phyloP scores from a whole-genome alignment of 345 rosid species.

The Carallia pectinifolia region DNA sequence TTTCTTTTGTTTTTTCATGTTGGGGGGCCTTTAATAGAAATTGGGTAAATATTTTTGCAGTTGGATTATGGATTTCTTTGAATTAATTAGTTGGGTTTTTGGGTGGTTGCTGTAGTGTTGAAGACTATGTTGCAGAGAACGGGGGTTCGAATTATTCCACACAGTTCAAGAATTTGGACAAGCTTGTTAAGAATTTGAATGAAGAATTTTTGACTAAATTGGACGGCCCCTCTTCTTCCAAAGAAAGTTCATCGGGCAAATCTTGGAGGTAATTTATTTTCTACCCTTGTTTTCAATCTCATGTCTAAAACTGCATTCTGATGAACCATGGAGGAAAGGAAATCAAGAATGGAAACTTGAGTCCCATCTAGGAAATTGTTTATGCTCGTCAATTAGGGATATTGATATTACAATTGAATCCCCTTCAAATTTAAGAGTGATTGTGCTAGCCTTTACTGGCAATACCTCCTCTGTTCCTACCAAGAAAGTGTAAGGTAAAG shows the following conservation, averaged over 20 bases:
- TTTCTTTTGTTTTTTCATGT: not conserved
- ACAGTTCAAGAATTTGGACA: slow-evolving; percentile 59
- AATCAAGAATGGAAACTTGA: no score
- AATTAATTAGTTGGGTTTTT: not conserved
- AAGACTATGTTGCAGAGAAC: slow-evolving; percentile 44
- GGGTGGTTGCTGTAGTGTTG: slow-evolving; percentile 42
- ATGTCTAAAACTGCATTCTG: no score
- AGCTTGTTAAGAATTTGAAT: slow-evolving; percentile 53
- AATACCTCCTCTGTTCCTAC: no score
- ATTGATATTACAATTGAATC: no score
- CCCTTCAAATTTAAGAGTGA: no score
- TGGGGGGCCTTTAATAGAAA: not conserved
- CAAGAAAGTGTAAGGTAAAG: no score
- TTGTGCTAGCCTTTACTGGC: no score
- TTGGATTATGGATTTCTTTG: not conserved
- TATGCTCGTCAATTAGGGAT: no score
- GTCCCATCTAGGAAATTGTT: no score
- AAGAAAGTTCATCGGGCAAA: slow-evolving; percentile 29
- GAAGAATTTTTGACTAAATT: slow-evolving; percentile 47
- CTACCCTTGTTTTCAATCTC: no score
- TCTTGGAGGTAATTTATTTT: slow-evolving; percentile 35
- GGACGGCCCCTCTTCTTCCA: slow-evolving; percentile 16
- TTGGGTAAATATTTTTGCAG: not conserved
- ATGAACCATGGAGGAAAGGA: no score
- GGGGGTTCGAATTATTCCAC: slow-evolving; percentile 43